These are phyloP conservation scores for Clavispora vitiphila DNA, from an alignment of 805 yeast genomes.

Conservation along the genomic window DNA sequence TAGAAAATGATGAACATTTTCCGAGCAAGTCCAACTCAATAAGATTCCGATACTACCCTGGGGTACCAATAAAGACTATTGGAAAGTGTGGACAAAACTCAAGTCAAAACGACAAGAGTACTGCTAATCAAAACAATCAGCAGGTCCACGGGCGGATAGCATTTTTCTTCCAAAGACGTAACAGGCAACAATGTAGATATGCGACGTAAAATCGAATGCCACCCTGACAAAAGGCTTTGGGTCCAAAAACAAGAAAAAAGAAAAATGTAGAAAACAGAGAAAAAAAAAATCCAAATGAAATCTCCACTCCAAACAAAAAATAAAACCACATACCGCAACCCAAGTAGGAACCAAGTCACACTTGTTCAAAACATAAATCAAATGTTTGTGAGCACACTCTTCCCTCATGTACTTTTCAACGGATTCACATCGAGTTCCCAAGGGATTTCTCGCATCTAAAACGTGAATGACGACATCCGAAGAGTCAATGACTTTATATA, in stretches of 20 bases:
- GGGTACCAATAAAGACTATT: conserved; percentile 39
- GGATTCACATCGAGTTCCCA: conserved; percentile 90
- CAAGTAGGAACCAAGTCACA: conserved; percentile 98
- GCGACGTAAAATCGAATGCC: conserved; percentile 35
- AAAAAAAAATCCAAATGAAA: conserved; percentile 3
- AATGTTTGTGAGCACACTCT: conserved; percentile 95
- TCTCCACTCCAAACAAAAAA: conserved; percentile 1
- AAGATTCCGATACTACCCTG: conserved; percentile 54
- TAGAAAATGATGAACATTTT: conserved; percentile 15
- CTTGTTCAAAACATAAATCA: conserved; percentile 90
- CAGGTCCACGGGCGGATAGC: conserved; percentile 49
- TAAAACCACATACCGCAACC: conserved; percentile 86
- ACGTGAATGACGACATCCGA: conserved; percentile 97
- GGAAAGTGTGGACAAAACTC: conserved; percentile 27
- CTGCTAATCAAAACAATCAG: conserved; percentile 31
- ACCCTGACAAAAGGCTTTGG: conserved; percentile 92
- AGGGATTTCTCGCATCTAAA: conserved; percentile 94
- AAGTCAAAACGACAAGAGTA: conserved; percentile 33
- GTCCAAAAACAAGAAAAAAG: conserved; percentile 9
- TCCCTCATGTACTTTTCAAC: conserved; percentile 90
- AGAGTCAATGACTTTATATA: conserved; percentile 94
- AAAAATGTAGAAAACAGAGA: not conserved
- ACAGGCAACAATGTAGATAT: conserved; percentile 65
- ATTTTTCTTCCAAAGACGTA: conserved; percentile 94
- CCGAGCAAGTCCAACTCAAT: conserved; percentile 73